Conservation (phyloP, 768 basidiomycete genomes). For the Calocybe indica region DNA sequence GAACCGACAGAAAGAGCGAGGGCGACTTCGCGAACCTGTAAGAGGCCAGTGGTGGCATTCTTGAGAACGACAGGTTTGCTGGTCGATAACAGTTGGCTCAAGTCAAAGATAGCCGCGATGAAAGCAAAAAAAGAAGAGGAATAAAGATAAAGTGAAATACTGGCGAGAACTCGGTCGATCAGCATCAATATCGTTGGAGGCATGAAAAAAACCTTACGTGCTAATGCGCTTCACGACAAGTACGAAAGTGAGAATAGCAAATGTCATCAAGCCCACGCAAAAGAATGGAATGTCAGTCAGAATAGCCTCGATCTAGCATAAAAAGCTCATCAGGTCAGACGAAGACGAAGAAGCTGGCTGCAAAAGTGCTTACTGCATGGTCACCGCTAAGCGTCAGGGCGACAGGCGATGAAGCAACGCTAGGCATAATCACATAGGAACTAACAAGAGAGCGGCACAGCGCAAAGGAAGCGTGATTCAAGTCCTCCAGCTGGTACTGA, state of each 20-base stretch:
- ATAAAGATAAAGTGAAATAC: constrained; percentile 47
- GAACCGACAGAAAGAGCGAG: constrained; percentile 52
- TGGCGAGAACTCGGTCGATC: constrained; percentile 13
- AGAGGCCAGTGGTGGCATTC: constrained; percentile 27
- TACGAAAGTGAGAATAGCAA: constrained; percentile 55
- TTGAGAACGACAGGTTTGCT: not conserved
- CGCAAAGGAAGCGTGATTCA: too few relatives aligned
- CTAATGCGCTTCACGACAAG: constrained; percentile 45
- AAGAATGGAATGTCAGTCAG: constrained; percentile 65
- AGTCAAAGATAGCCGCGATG: constrained; percentile 55
- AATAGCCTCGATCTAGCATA: constrained; percentile 43
- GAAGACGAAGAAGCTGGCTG: not conserved
- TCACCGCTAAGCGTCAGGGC: constrained; percentile 17
- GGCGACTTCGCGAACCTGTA: constrained; percentile 52
- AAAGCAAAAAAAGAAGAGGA: constrained; percentile 55
- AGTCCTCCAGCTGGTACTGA: too few relatives aligned
- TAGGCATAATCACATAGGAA: constrained; percentile 6
- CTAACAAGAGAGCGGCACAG: not conserved
- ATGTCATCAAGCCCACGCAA: constrained; percentile 57
- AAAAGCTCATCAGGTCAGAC: too few relatives aligned
- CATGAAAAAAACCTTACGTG: constrained; percentile 33
- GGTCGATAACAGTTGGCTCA: constrained; percentile 42
- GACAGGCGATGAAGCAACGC: not conserved
- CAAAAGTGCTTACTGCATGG: constrained; percentile 32
- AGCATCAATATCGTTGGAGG: not conserved